Percentiles rank a stretch among this genome's conserved stretches.
phyloP scores from a whole-genome alignment of 208 protist genomes.

The Crithidia sp. region DNA sequence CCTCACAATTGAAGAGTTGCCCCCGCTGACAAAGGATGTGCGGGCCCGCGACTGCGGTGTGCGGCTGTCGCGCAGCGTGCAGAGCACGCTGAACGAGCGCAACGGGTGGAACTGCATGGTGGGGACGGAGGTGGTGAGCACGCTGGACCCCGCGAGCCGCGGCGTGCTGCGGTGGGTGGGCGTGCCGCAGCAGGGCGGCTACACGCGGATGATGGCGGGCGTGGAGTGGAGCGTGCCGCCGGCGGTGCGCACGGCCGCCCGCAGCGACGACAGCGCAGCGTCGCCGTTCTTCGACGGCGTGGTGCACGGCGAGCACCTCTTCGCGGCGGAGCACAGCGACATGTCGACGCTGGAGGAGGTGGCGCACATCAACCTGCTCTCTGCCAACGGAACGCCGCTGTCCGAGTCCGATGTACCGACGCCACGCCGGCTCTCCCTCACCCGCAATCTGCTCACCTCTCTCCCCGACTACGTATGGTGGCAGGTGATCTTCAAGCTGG shows the following conservation, averaged over 20 bases:
- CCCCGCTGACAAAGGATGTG: slow-evolving; percentile 27
- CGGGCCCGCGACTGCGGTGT: slow-evolving; percentile 42
- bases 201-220: slow-evolving; percentile 45
- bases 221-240: slow-evolving; percentile 54
- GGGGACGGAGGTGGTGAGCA: slow-evolving; percentile 42
- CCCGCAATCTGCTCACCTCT: slow-evolving; percentile 28
- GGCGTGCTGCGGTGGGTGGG: slow-evolving; percentile 57
- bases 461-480: slow-evolving; percentile 41
- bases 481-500: slow-evolving; percentile 56
- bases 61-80: slow-evolving; percentile 41
- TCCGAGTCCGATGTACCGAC: slow-evolving; percentile 19
- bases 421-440: slow-evolving; percentile 23
- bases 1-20: slow-evolving; percentile 45
- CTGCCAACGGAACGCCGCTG: slow-evolving; percentile 6
- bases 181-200: slow-evolving; percentile 43
- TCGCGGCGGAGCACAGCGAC: slow-evolving; percentile 18
- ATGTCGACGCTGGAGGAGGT: slow-evolving; percentile 44
- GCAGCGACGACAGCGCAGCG: slow-evolving; percentile 22
- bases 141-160: slow-evolving; percentile 29
- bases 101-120: slow-evolving; percentile 57
- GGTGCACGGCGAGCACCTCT: slow-evolving; percentile 52
- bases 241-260: slow-evolving; percentile 30
- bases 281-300: slow-evolving; percentile 41
- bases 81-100: slow-evolving; percentile 31
- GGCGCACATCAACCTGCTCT: slow-evolving; percentile 28